Base-by-base conservation (phyloP, 176 grass and related monocot genomes). In the Cenchrus americanus region DNA sequence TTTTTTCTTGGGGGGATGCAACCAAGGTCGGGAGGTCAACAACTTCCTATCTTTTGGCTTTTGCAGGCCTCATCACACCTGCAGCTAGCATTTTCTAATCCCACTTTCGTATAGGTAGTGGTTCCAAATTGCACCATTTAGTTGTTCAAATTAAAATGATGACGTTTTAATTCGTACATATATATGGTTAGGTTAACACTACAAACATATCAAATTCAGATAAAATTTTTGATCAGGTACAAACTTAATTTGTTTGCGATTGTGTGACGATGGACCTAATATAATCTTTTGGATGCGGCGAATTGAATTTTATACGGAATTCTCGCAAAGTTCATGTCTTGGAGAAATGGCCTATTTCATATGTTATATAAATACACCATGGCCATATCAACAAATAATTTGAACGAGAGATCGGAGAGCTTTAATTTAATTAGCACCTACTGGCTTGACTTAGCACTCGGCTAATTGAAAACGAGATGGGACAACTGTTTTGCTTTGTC, bases 21-120 rank as follows among this genome's bases (percentile, higher is more conserved):
- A 21, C 51, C 69, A 81, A 81, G 53, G 63, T 15, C 69, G 71
- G 78, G 83, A 82, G 83, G 88, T 89, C 78, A 86, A 71, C 83
- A 77, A 71, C 2, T 72, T 84, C 11, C 60, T 59, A 23, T 73
- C 8, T 14, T 57, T 84, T 22, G 51, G 62, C 62, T 50, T 50
- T 12, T 81, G 53, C 51, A 42, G 14, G 62, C 19, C 65, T 32
- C 30, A 30, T n/a, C 54, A 42, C 14, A 71, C 55, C 66, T 65
- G 49, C 65, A 37, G 34, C 34, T 37, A 30, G 1, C 18, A 40
- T 64, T 79, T 76, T 80, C 1, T 48, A 71, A 14, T 71, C n/a
- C 21, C 44, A 47, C 42, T 14, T 64, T 64, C 12, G 11, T 34
- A n/a, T 19, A 40, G 19, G 10, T 9, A 37, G 34, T 3, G 34